These are phyloP conservation scores for Letharia lupina DNA, from an alignment of 495 filamentous ascomycete species.

Conservation along the genomic window DNA sequence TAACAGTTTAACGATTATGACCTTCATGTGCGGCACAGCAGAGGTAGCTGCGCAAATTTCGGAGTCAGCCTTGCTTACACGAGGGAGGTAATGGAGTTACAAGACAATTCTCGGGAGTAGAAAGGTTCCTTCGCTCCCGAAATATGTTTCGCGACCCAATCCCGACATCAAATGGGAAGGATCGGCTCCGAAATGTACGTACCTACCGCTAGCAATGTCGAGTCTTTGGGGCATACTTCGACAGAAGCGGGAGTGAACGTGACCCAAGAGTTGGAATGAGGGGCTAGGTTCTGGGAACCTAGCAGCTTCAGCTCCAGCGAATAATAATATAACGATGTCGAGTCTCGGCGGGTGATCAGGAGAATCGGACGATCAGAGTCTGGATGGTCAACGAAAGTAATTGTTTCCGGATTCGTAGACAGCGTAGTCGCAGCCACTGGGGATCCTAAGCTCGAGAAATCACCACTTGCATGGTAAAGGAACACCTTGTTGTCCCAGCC, in stretches of 20 bases:
- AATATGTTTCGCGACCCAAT: too few species aligned
- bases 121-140: too few species aligned
- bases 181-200: too few species aligned
- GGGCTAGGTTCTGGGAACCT: constrained; percentile 54
- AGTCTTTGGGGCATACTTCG: constrained; percentile 47
- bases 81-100: too few species aligned
- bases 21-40: constrained; percentile 38
- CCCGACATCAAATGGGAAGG: too few species aligned
- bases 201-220: constrained; percentile 45
- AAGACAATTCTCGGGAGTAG: too few species aligned
- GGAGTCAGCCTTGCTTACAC: background rate
- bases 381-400: constrained; percentile 46
- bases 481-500: constrained; percentile 57
- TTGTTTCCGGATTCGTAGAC: constrained; percentile 53
- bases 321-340: constrained; percentile 55
- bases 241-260: constrained; percentile 49
- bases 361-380: constrained; percentile 40
- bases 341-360: constrained; percentile 52
- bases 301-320: constrained; percentile 37
- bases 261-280: constrained; percentile 56
- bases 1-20: constrained; percentile 54
- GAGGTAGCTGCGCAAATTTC: background rate
- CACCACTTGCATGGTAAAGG: constrained; percentile 36
- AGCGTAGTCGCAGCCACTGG: constrained; percentile 44
- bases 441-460: constrained; percentile 23